phyloP scores from a whole-genome alignment of 441 rosid species.

The Adansonia grandidieri region DNA sequence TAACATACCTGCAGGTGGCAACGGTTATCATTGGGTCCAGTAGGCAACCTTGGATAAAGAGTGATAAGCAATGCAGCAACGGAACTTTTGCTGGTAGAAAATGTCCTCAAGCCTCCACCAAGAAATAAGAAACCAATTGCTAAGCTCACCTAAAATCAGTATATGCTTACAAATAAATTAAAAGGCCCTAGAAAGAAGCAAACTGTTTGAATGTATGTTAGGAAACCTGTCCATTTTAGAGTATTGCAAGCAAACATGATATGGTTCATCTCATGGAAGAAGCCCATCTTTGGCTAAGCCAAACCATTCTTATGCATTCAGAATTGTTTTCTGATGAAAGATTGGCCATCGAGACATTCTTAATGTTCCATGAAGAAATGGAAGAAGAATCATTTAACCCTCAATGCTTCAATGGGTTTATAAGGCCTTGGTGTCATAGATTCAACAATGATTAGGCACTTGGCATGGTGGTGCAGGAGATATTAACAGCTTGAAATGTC shows the following conservation, averaged over 20 bases:
- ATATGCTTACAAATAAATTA: conserved; percentile 24
- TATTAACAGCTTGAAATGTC: background rate
- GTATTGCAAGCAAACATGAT: conserved; percentile 15
- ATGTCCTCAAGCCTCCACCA: conserved; percentile 93
- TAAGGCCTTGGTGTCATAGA: background rate
- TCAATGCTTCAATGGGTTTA: background rate
- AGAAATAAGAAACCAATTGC: conserved; percentile 96
- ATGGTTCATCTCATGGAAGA: background rate
- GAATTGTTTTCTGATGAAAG: conserved; percentile 10
- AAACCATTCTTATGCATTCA: background rate
- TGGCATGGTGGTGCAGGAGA: background rate
- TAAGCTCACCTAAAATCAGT: conserved; percentile 74
- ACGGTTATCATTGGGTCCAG: conserved; percentile 98
- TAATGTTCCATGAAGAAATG: too few relatives aligned
- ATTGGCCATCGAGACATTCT: background rate
- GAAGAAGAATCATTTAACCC: background rate
- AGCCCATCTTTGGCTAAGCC: background rate
- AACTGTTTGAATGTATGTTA: conserved; percentile 7
- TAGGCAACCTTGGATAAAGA: conserved; percentile 91
- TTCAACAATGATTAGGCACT: background rate
- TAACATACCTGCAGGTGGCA: conserved; percentile 96
- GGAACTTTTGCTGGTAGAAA: conserved; percentile 85
- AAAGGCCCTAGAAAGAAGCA: conserved; percentile 26
- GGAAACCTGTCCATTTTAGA: conserved; percentile 8
- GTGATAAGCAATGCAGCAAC: conserved; percentile 89